phyloP scores from a whole-genome alignment of 805 yeast species.

The Vanderwaltozyma yarrowii region DNA sequence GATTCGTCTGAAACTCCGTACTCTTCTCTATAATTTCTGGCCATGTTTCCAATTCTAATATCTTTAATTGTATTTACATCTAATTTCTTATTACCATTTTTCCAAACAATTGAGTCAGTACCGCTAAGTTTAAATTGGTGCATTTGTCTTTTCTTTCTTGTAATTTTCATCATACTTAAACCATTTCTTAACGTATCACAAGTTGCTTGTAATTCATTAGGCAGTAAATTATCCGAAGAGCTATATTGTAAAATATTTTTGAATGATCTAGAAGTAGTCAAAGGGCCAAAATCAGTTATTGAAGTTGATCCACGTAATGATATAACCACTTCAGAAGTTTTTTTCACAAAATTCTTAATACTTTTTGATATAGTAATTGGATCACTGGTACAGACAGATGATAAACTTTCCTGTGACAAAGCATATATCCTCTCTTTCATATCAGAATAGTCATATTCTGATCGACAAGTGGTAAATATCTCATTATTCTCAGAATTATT shows the following conservation, averaged over 20 bases:
- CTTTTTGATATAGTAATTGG: slow-evolving; percentile 2
- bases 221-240: slow-evolving; percentile 3
- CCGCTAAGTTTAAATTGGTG: slow-evolving; percentile 17
- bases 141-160: slow-evolving; percentile 20
- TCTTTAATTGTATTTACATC: slow-evolving; percentile 27
- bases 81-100: slow-evolving; percentile 19
- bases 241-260: slow-evolving; percentile 9
- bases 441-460: no score
- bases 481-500: no score
- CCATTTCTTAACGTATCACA: slow-evolving; percentile 15
- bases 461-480: no score
- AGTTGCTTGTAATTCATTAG: slow-evolving; percentile 5
- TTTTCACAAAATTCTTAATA: slow-evolving; percentile 9
- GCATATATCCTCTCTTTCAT: no score
- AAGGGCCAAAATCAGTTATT: slow-evolving; percentile 14
- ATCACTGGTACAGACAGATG: background rate
- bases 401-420: no score
- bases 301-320: background rate
- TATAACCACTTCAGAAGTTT: slow-evolving; percentile 8
- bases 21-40: slow-evolving; percentile 79
- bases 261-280: slow-evolving; percentile 16
- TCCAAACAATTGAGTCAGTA: slow-evolving; percentile 20
- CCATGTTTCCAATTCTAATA: slow-evolving; percentile 48
- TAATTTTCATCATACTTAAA: slow-evolving; percentile 18
- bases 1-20: slow-evolving; percentile 59